Conservation (phyloP, 129 eudicot genomes). For the Lactuca saligna region DNA sequence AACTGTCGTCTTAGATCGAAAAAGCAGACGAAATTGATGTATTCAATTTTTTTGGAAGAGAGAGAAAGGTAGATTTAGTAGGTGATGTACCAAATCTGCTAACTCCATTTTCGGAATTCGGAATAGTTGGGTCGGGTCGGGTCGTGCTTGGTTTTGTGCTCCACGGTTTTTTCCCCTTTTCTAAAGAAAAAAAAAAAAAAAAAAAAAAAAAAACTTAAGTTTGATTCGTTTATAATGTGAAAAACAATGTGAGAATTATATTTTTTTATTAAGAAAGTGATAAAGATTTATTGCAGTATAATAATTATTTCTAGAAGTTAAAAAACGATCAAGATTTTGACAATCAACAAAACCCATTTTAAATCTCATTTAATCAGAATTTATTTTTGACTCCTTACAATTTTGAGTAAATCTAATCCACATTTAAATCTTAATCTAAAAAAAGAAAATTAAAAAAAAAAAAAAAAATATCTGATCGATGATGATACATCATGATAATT, state of each 20-base stretch:
- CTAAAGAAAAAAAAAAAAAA: too few relatives aligned
- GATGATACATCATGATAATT: too few relatives aligned
- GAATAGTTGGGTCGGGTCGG: conserved; percentile 12
- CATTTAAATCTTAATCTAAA: too few relatives aligned
- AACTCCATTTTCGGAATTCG: conserved; percentile 16
- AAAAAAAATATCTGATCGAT: too few relatives aligned
- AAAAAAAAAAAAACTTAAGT: background rate
- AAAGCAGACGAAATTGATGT: conserved; percentile 18
- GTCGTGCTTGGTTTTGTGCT: background rate
- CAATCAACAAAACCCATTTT: too few relatives aligned
- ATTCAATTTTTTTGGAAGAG: conserved; percentile 15
- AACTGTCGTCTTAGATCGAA: conserved; percentile 19
- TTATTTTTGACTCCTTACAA: too few relatives aligned
- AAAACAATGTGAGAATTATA: background rate
- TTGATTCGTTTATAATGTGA: background rate
- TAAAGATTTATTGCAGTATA: too few relatives aligned
- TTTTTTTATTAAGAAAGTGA: too few relatives aligned
- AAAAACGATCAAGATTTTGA: background rate
- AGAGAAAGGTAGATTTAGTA: conserved; percentile 15
- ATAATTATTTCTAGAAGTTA: background rate
- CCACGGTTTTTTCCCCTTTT: background rate
- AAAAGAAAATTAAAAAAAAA: too few relatives aligned
- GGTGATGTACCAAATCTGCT: conserved; percentile 21
- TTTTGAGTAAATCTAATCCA: too few relatives aligned
- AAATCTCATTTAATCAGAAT: background rate